These are phyloP conservation scores for Neohortaea acidophila DNA, from an alignment of 495 filamentous ascomycete genomes.

Conservation along the genomic window DNA sequence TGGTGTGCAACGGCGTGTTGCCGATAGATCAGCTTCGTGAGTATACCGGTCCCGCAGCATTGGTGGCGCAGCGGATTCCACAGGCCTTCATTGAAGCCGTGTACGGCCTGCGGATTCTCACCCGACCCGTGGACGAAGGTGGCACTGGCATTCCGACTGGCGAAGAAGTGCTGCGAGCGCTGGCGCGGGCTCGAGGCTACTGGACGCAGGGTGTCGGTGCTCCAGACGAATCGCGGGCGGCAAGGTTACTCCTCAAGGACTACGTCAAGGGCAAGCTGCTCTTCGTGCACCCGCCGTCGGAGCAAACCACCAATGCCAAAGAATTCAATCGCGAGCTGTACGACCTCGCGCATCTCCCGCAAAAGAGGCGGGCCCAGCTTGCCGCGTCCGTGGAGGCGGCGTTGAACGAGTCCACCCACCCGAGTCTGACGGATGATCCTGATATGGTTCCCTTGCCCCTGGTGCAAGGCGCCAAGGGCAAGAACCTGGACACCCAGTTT, in stretches of 20 bases:
- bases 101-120: slow-evolving; percentile 81
- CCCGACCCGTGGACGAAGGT: slow-evolving; percentile 76
- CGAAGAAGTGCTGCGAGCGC: slow-evolving; percentile 72
- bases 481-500: slow-evolving; percentile 67
- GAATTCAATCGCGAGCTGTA: slow-evolving; percentile 87
- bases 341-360: slow-evolving; percentile 59
- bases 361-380: slow-evolving; percentile 50
- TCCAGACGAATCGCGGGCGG: slow-evolving; percentile 85
- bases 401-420: slow-evolving; percentile 18
- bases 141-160: slow-evolving; percentile 80
- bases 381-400: slow-evolving; percentile 20
- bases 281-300: slow-evolving; percentile 79
- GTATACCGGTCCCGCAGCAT: slow-evolving; percentile 69
- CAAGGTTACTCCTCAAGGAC: slow-evolving; percentile 84
- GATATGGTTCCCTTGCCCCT: slow-evolving; percentile 25
- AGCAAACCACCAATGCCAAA: slow-evolving; percentile 30
- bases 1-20: slow-evolving; percentile 88
- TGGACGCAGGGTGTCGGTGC: slow-evolving; percentile 72
- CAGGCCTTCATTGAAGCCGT: slow-evolving; percentile 75
- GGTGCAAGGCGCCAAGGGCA: slow-evolving; percentile 49
- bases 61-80: slow-evolving; percentile 88
- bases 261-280: slow-evolving; percentile 93
- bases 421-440: slow-evolving; percentile 26
- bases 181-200: slow-evolving; percentile 80
- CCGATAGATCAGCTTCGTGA: slow-evolving; percentile 96